A percentile compares a stretch with the other conserved stretches of the same genome.
These are phyloP conservation scores for Antrodiella citrinella DNA, from an alignment of 768 basidiomycete species.

Conservation along the genomic window DNA sequence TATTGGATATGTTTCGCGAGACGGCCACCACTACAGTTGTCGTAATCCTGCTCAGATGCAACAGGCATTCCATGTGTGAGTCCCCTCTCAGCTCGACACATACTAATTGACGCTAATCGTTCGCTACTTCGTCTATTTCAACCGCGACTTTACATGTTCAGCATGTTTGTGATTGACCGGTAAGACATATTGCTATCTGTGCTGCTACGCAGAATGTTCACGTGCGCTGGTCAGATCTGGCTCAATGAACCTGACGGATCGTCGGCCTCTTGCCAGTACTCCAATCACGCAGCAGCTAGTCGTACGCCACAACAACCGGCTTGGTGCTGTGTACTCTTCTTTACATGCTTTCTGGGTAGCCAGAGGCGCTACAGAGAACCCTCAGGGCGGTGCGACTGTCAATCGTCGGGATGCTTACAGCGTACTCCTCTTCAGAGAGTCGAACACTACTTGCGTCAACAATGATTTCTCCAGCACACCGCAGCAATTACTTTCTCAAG, in stretches of 20 bases:
- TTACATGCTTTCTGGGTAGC: conserved; percentile 50
- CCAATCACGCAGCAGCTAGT: conserved; percentile 33
- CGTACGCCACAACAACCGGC: conserved; percentile 33
- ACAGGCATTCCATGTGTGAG: conserved; percentile 56
- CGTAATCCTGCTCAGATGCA: conserved; percentile 43
- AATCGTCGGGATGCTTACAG: conserved; percentile 47
- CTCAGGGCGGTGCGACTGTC: conserved; percentile 16
- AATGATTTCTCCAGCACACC: conserved; percentile 43
- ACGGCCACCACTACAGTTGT: conserved; percentile 50
- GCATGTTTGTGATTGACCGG: conserved; percentile 51
- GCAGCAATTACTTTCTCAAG: conserved; percentile 30
- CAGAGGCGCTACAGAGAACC: conserved; percentile 30
- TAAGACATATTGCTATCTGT: too few species aligned
- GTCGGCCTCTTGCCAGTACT: conserved; percentile 35
- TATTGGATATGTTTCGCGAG: conserved; percentile 43
- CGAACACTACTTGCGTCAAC: conserved; percentile 17
- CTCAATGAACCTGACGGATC: conserved; percentile 40
- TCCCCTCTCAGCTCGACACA: conserved; percentile 6
- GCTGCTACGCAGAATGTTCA: too few species aligned
- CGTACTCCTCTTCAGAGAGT: conserved; percentile 37
- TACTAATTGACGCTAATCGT: too few species aligned
- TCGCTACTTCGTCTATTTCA: too few species aligned
- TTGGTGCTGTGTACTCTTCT: conserved; percentile 53
- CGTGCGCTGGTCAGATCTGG: conserved; percentile 31
- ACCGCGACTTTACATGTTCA: conserved; percentile 9